phyloP scores from a whole-genome alignment of 2,329 filamentous ascomycete genomes.

The Emmonsia crescens region DNA sequence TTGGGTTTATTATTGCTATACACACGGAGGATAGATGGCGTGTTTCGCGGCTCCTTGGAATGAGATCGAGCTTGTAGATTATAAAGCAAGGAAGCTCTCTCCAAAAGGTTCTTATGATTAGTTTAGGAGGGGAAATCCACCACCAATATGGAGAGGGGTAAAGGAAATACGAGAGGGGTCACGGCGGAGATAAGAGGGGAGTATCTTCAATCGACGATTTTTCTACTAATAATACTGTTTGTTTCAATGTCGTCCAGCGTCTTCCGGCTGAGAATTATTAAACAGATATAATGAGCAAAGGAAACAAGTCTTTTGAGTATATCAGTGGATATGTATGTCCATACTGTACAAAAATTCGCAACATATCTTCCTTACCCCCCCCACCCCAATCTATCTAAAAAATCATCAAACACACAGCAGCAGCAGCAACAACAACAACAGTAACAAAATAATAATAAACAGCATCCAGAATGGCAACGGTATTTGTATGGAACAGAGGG shows the following conservation, averaged over 20 bases:
- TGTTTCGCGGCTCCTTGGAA: too few species aligned
- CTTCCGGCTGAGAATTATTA: neutral
- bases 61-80: neutral
- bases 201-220: neutral
- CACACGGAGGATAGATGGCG: too few species aligned
- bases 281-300: conserved; percentile 10
- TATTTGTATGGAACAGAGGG: neutral
- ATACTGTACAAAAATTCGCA: conserved; percentile 25
- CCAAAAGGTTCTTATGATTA: too few species aligned
- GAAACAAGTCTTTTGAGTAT: conserved; percentile 20
- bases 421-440: neutral
- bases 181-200: too few species aligned
- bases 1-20: neutral
- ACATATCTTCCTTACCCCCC: conserved; percentile 20
- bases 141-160: too few species aligned
- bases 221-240: too few species aligned
- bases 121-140: too few species aligned
- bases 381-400: conserved; percentile 15
- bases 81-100: neutral
- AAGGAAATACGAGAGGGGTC: too few species aligned
- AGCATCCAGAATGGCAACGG: neutral
- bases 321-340: conserved; percentile 21
- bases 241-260: neutral
- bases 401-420: conserved; percentile 13
- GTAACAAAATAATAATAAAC: conserved; percentile 1